Conservation (phyloP, 441 rosid genomes). For the Bruguiera hainesii region DNA sequence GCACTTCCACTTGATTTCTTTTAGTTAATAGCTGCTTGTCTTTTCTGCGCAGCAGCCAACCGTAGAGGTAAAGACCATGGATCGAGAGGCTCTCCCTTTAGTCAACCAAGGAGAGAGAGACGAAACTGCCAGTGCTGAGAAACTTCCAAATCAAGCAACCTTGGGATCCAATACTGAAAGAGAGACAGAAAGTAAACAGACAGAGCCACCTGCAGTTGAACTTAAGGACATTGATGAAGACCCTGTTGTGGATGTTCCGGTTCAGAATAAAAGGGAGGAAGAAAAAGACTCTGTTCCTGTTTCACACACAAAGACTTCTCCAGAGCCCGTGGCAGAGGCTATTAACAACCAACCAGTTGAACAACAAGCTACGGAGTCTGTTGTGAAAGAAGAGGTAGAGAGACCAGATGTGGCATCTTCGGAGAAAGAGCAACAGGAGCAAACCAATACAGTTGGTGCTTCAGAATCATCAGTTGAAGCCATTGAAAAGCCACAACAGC, state of each 20-base stretch:
- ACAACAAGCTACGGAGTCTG: constrained; percentile 18
- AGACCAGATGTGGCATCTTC: not conserved
- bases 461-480: constrained; percentile 15
- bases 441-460: constrained; percentile 18
- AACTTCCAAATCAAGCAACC: not conserved
- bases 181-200: not conserved
- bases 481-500: constrained; percentile 1
- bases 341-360: constrained; percentile 1
- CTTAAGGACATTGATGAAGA: constrained; percentile 2
- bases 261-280: not conserved
- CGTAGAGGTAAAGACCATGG: not conserved
- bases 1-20: no score
- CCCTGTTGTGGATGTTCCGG: constrained; percentile 1
- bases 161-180: not conserved
- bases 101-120: not conserved
- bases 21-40: no score
- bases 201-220: not conserved
- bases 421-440: constrained; percentile 17
- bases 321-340: not conserved
- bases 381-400: constrained; percentile 15
- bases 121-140: not conserved
- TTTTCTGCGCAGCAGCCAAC: not conserved
- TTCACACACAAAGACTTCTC: not conserved
- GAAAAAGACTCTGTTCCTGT: not conserved
- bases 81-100: not conserved